Percentiles rank a stretch among this genome's conserved stretches.
These are phyloP conservation scores for Cordyceps farinosa DNA, from an alignment of 2,329 filamentous ascomycete species.

Conservation along the genomic window DNA sequence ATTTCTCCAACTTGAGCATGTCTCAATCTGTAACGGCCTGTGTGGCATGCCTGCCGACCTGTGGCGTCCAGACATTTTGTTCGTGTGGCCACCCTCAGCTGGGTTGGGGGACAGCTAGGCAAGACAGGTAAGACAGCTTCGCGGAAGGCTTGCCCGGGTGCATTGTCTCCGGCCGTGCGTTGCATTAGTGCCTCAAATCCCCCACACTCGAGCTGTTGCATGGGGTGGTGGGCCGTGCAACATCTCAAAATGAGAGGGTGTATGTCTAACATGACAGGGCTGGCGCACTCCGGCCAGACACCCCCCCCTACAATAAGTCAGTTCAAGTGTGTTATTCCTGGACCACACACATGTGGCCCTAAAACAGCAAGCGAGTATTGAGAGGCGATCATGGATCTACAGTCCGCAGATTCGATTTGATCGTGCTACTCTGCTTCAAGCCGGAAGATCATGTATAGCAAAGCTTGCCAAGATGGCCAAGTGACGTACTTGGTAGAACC, in stretches of 20 bases:
- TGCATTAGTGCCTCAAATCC: not conserved
- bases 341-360: not conserved
- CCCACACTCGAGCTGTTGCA: not conserved
- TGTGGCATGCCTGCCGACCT: too few relatives aligned
- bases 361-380: not conserved
- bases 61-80: not conserved
- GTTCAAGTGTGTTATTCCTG: not conserved
- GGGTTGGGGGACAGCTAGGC: not conserved
- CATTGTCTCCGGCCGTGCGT: conserved; percentile 1
- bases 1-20: too few relatives aligned
- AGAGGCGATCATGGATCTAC: not conserved
- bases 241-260: not conserved
- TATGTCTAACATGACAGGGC: not conserved
- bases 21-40: not conserved
- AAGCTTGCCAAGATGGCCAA: too few relatives aligned
- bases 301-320: not conserved
- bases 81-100: not conserved
- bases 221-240: not conserved
- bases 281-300: not conserved
- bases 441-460: not conserved
- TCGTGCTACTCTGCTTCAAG: not conserved
- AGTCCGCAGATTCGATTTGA: not conserved
- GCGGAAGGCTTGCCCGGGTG: conserved; percentile 1
- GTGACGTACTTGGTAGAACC: too few relatives aligned
- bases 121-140: not conserved